phyloP scores from a whole-genome alignment of 495 filamentous ascomycete species.

The Haplographium delicatum region DNA sequence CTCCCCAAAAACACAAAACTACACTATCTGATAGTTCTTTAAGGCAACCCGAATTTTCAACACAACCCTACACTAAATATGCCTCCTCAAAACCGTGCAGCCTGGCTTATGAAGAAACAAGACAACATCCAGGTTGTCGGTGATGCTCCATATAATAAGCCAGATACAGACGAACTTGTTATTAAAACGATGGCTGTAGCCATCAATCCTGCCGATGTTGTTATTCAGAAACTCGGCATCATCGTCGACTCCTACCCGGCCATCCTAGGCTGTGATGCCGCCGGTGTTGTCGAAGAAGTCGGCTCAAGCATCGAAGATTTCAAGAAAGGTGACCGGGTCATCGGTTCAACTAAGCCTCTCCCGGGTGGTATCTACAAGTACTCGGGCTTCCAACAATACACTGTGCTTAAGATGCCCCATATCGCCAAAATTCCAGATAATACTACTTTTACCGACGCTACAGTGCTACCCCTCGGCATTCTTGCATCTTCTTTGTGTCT shows the following conservation, averaged over 20 bases:
- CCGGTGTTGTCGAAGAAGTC: conserved; percentile 45
- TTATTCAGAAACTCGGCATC: conserved; percentile 12
- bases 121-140: too few species aligned
- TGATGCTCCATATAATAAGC: too few species aligned
- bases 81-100: too few species aligned
- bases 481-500: conserved; percentile 64
- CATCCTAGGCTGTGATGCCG: conserved; percentile 49
- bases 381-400: conserved; percentile 41
- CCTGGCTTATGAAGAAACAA: too few species aligned
- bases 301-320: conserved; percentile 40
- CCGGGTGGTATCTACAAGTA: conserved; percentile 36
- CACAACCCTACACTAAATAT: too few species aligned
- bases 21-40: too few species aligned
- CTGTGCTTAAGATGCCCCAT: conserved; percentile 29
- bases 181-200: background rate
- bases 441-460: conserved; percentile 63
- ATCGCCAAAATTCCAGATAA: conserved; percentile 35
- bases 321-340: conserved; percentile 41
- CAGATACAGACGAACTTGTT: too few species aligned
- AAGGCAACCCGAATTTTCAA: too few species aligned
- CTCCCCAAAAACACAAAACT: too few species aligned
- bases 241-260: conserved; percentile 35
- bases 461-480: conserved; percentile 64
- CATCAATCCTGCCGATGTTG: conserved; percentile 3
- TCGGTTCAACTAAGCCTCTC: conserved; percentile 31